Base-by-base conservation (phyloP, 2,329 filamentous ascomycete species). In the Cryphonectria naterciae region DNA sequence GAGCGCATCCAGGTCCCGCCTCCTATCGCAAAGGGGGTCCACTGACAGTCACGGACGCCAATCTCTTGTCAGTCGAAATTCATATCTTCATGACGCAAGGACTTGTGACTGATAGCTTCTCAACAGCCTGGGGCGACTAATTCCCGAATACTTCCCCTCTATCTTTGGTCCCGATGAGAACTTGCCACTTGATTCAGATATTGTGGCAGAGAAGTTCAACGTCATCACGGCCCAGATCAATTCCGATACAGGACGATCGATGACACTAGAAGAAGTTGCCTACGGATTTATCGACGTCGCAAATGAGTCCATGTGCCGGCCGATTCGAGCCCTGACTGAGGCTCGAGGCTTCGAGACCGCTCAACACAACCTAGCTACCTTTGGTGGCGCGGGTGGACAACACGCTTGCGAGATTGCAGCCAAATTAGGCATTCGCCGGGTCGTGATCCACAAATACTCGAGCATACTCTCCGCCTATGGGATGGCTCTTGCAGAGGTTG, bases 161-260 rank as follows among this genome's bases (percentile, higher is more conserved):
- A 97, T 97, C 69, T 97, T 97, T 76, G 94, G 94, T 54, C 91
- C 93, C 78, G 91, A 94, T 52, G 94, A 97, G 78, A 86, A 97
- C 69, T 87, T 94, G 78, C 89, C 89, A 0, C 82, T 97, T 1
- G 93, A 69, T 60, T 43, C 54, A 39, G 7, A 58, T 0, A 60
- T 69, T 60, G 68, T 72, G 41, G 70, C 70, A 13, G 60, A 69
- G 43, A 69, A 92, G 1, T 92, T 97, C 74, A 85, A 91, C 72
- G 89, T 94, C 74, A 83, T 97, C 10, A 89, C 93, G 0, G 85
- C 91, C 46, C 85, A 92, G 74, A 91, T 96, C 76, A 96, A 96
- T 74, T 84, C 85, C 54, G 93, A 97, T 77, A 85, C 90, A 5
- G 87, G 88, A 4, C 88, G 88, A 74, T 86, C 83, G 8, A 91